Percentiles rank a stretch among this genome's conserved stretches.
phyloP scores from a whole-genome alignment of 805 yeast genomes.

The Candida alai region DNA sequence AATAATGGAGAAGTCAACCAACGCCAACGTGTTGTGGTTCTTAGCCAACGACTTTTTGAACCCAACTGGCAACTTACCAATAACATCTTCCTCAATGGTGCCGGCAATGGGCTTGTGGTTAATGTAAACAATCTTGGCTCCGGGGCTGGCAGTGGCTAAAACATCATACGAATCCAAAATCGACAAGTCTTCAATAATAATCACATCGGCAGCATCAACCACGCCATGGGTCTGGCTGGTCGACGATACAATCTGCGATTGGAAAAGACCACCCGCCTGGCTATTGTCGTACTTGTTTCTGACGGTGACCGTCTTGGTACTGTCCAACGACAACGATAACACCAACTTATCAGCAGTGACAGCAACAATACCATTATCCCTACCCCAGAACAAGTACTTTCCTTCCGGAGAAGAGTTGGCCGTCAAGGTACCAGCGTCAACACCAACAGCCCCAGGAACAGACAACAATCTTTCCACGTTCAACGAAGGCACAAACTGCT shows the following conservation, averaged over 20 bases:
- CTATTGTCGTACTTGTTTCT: conserved; percentile 70
- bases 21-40: conserved; percentile 49
- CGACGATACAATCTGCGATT: conserved; percentile 51
- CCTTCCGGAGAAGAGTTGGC: conserved; percentile 43
- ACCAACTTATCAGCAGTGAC: conserved; percentile 63
- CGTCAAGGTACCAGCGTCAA: conserved; percentile 16
- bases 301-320: conserved; percentile 47
- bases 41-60: conserved; percentile 51
- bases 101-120: conserved; percentile 25
- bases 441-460: conserved; percentile 9
- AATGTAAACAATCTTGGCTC: conserved; percentile 53
- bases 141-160: conserved; percentile 51
- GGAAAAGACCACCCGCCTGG: conserved; percentile 69
- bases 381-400: conserved; percentile 59
- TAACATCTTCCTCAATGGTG: conserved; percentile 41
- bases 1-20: conserved; percentile 59
- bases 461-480: conserved; percentile 25
- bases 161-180: conserved; percentile 60
- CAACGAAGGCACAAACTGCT: conserved; percentile 34
- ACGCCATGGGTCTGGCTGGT: conserved; percentile 8
- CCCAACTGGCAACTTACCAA: conserved; percentile 48
- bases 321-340: conserved; percentile 64
- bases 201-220: conserved; percentile 60
- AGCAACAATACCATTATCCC: conserved; percentile 56
- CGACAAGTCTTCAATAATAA: conserved; percentile 57